Evolutionary conservation across 306 rosid genomes (phyloP).

Genomic region (Malus sylvestris): DNA sequence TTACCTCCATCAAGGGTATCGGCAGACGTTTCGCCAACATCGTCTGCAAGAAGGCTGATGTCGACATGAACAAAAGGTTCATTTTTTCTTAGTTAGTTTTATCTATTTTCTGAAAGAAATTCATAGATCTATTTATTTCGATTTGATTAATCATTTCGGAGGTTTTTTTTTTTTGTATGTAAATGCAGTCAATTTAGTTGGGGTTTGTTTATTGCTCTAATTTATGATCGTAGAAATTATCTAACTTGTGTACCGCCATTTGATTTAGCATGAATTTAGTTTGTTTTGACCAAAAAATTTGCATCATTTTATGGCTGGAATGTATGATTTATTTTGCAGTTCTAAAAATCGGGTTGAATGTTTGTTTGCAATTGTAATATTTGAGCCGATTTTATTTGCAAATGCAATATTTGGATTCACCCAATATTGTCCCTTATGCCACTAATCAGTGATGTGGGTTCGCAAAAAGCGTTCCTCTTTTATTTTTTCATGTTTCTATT

Average conservation of each 20-base stretch:
- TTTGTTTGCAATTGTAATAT: neutral
- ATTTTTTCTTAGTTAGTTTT: neutral
- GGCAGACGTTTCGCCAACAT: slow-evolving; percentile 58
- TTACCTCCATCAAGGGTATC: slow-evolving; percentile 65
- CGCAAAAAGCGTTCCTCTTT: neutral
- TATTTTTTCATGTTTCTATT: neutral
- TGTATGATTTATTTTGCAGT: neutral
- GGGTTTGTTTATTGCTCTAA: neutral
- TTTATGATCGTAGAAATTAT: neutral
- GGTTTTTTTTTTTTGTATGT: neutral
- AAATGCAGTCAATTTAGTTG: neutral
- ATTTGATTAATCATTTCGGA: neutral
- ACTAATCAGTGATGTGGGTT: neutral
- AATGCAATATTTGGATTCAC: neutral
- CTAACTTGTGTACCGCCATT: neutral
- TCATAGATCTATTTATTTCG: neutral
- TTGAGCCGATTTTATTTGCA: neutral
- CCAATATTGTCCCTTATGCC: neutral
- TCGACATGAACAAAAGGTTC: slow-evolving; percentile 58
- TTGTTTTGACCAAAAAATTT: neutral
- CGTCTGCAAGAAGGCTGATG: slow-evolving; percentile 60
- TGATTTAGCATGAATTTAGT: neutral
- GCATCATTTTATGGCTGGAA: neutral
- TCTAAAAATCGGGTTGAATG: neutral
- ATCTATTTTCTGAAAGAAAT: neutral